Evolutionary conservation across 164 flowering plant species (phyloP).

Genomic region (Kingdonia uniflora): DNA sequence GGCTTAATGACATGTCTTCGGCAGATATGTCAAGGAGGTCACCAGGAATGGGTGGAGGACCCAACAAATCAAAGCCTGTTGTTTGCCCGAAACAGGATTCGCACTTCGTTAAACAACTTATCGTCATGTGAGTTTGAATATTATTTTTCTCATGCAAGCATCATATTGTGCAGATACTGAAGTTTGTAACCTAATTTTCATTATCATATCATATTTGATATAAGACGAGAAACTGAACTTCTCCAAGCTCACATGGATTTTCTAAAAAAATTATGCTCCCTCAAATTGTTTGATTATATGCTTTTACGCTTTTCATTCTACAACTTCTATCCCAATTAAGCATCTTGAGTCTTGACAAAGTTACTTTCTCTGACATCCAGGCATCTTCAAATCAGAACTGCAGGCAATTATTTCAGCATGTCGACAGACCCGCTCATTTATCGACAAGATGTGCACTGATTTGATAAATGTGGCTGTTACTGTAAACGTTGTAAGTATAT

Average conservation of each 20-base stretch:
- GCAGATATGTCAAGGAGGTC: slow-evolving; percentile 53
- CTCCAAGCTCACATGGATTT: too few species aligned
- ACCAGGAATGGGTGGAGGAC: slow-evolving; percentile 85
- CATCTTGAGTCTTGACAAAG: slow-evolving; percentile 2
- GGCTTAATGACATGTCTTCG: slow-evolving; percentile 2
- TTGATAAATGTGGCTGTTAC: slow-evolving; percentile 47
- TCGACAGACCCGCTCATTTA: slow-evolving; percentile 49
- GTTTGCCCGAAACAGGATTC: slow-evolving; percentile 76
- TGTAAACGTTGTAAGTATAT: slow-evolving; percentile 48
- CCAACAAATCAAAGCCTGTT: slow-evolving; percentile 67
- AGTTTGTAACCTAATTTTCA: too few species aligned
- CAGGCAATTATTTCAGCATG: slow-evolving; percentile 62
- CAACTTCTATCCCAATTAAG: not conserved
- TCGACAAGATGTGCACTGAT: slow-evolving; percentile 41
- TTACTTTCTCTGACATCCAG: slow-evolving; percentile 25
- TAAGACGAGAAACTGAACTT: too few species aligned
- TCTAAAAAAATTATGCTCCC: too few species aligned
- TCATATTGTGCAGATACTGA: too few species aligned
- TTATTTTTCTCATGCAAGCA: too few species aligned
- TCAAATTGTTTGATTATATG: too few species aligned
- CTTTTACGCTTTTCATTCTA: not conserved
- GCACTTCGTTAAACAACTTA: slow-evolving; percentile 37
- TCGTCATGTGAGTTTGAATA: slow-evolving; percentile 36
- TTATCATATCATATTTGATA: too few species aligned
- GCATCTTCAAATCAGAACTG: slow-evolving; percentile 53